A percentile compares a stretch with the other conserved stretches of the same genome.
phyloP scores from a whole-genome alignment of 768 basidiomycete genomes.

The Leccinum disarticulatum region DNA sequence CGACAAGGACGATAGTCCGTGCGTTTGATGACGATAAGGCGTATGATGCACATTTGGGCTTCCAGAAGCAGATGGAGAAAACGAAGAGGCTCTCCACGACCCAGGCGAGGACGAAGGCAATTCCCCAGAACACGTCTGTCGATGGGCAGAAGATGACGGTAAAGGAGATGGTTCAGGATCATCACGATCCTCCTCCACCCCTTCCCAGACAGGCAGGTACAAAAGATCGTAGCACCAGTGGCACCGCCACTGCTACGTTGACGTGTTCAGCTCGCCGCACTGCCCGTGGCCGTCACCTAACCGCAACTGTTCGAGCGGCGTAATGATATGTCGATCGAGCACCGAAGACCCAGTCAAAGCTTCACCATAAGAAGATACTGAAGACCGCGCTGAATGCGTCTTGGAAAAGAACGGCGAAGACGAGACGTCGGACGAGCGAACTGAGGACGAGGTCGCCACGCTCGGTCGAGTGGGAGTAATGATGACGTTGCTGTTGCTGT shows the following conservation, averaged over 20 bases:
- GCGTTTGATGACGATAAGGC: not conserved
- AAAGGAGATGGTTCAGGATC: constrained; percentile 11
- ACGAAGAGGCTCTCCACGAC: constrained; percentile 48
- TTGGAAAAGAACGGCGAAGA: constrained; percentile 53
- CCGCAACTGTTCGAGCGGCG: constrained; percentile 62
- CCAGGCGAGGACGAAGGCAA: constrained; percentile 16
- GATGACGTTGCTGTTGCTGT: not conserved
- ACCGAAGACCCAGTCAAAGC: constrained; percentile 36
- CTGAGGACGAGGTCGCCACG: constrained; percentile 57
- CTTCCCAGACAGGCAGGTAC: constrained; percentile 14
- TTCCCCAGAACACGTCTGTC: constrained; percentile 12
- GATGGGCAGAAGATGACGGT: constrained; percentile 1
- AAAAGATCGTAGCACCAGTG: constrained; percentile 15
- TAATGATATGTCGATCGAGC: constrained; percentile 48
- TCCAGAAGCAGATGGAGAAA: constrained; percentile 25
- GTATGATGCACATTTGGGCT: constrained; percentile 44
- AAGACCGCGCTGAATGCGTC: constrained; percentile 50
- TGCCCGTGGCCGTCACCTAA: constrained; percentile 26
- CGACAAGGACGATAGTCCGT: constrained; percentile 1
- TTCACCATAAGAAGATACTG: constrained; percentile 55
- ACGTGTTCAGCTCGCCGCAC: not conserved
- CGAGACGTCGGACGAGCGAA: constrained; percentile 56
- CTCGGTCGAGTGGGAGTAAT: constrained; percentile 37
- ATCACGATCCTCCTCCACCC: constrained; percentile 7
- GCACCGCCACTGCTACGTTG: not conserved